Conservation (phyloP, 257 asterid species). For the Scutellaria baicalensis region DNA sequence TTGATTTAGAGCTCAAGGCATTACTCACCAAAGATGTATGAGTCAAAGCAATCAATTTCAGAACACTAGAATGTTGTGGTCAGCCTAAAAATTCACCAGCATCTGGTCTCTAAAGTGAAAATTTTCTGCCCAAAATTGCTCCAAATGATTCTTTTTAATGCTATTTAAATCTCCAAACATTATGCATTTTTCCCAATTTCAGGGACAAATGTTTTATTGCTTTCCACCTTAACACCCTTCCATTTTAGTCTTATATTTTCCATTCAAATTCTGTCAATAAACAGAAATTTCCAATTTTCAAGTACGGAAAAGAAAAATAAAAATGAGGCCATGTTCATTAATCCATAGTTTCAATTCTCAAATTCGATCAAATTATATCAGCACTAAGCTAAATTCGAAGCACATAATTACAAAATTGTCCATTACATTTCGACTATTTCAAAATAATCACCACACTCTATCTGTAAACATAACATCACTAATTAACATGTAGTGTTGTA, state of each 20-base stretch:
- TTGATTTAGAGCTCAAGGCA: conserved; percentile 19
- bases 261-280: conserved; percentile 9
- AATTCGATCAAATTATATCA: background rate
- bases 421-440: no score
- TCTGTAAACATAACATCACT: no score
- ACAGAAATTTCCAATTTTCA: background rate
- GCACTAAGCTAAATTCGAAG: no score
- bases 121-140: conserved; percentile 28
- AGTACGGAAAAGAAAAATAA: no score
- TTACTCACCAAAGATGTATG: conserved; percentile 3
- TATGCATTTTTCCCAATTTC: conserved; percentile 31
- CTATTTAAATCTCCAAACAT: conserved; percentile 18
- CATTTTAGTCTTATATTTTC: background rate
- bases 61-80: conserved; percentile 5
- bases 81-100: conserved; percentile 19
- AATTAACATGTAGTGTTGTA: no score
- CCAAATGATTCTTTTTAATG: conserved; percentile 20
- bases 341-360: background rate
- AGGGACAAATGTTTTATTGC: conserved; percentile 29
- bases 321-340: background rate
- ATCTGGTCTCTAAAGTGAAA: conserved; percentile 31
- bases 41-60: conserved; percentile 26
- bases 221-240: conserved; percentile 9
- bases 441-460: no score
- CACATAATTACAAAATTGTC: no score